These are phyloP conservation scores for Colletotrichum liaoningense DNA, from an alignment of 2,329 filamentous ascomycete species.

Conservation along the genomic window DNA sequence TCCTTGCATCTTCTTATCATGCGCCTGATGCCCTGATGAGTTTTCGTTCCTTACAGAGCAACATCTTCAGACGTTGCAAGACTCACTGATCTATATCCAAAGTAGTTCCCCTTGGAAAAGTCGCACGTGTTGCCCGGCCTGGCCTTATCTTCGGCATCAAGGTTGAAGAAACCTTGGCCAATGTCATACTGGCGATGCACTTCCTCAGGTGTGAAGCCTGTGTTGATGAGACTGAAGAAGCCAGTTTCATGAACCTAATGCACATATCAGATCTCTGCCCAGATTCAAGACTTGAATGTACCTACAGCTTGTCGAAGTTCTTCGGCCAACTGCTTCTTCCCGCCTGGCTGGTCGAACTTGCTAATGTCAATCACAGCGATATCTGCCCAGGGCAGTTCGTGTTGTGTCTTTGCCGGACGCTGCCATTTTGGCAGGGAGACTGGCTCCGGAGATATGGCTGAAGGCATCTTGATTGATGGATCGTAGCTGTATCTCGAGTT, in stretches of 20 bases:
- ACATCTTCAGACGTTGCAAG: background rate
- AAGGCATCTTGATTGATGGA: conserved; percentile 16
- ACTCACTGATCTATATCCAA: conserved; percentile 55
- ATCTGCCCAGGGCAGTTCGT: conserved; percentile 58
- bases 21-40: conserved; percentile 33
- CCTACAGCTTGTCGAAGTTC: conserved; percentile 62
- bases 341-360: conserved; percentile 59
- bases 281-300: background rate
- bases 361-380: conserved; percentile 64
- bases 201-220: conserved; percentile 62
- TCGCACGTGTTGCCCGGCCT: conserved; percentile 61
- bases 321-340: conserved; percentile 61
- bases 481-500: background rate
- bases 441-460: conserved; percentile 16
- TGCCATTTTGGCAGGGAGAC: conserved; percentile 41
- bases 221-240: conserved; percentile 67
- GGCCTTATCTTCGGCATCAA: conserved; percentile 56
- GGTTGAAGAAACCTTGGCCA: conserved; percentile 62
- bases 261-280: background rate
- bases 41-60: background rate
- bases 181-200: conserved; percentile 66
- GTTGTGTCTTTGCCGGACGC: conserved; percentile 42
- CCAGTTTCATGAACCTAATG: conserved; percentile 47
- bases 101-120: conserved; percentile 58
- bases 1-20: conserved; percentile 46